These are phyloP conservation scores for Monosporascus sp. DNA, from an alignment of 2,329 filamentous ascomycete species.

Conservation along the genomic window DNA sequence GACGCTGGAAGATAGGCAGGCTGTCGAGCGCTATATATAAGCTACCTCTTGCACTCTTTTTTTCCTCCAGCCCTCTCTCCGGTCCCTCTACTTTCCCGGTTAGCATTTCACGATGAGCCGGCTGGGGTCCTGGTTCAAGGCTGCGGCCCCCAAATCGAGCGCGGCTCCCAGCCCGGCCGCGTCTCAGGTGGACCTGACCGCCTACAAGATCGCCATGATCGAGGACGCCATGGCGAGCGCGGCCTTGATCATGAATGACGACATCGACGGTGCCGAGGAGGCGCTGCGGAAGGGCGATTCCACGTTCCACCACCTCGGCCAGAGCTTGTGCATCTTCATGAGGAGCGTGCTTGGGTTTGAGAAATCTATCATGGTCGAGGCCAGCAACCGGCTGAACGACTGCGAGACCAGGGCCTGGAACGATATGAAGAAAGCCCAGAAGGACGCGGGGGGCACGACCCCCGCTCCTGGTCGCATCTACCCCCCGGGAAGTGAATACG, in stretches of 20 bases:
- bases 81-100: not conserved
- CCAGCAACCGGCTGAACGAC: constrained; percentile 63
- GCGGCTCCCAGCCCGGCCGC: constrained; percentile 24
- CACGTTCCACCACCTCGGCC: constrained; percentile 82
- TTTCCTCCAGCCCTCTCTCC: not conserved
- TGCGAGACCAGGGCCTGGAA: constrained; percentile 73
- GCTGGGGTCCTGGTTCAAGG: constrained; percentile 48
- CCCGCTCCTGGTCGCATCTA: constrained; percentile 53
- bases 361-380: constrained; percentile 83
- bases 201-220: constrained; percentile 49
- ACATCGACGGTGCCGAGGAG: constrained; percentile 77
- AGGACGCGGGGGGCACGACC: constrained; percentile 38
- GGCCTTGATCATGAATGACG: constrained; percentile 77
- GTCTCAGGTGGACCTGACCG: constrained; percentile 29
- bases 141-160: constrained; percentile 30
- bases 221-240: constrained; percentile 59
- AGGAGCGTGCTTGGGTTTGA: constrained; percentile 85
- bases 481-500: constrained; percentile 78
- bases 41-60: not conserved
- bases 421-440: constrained; percentile 71
- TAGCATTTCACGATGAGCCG: constrained; percentile 37
- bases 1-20: not conserved
- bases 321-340: constrained; percentile 79
- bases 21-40: not conserved
- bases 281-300: constrained; percentile 68